phyloP scores from a whole-genome alignment of 1,284 basidiomycete genomes.

The Xerocomus amazonicus region DNA sequence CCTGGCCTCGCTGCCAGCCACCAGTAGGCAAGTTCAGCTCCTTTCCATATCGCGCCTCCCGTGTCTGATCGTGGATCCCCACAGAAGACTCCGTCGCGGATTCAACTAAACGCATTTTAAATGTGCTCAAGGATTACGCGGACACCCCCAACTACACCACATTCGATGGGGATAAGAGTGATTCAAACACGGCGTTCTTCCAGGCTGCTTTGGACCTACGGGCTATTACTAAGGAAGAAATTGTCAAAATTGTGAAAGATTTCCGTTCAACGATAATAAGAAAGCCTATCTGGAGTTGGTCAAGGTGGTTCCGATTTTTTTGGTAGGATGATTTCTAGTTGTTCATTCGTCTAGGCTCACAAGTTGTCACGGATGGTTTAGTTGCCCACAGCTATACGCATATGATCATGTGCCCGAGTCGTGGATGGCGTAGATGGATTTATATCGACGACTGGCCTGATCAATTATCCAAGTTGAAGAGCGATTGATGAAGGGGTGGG shows the following conservation, averaged over 20 bases:
- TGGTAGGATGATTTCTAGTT: slow-evolving; percentile 10
- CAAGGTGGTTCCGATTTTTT: slow-evolving; percentile 20
- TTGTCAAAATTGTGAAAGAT: slow-evolving; percentile 19
- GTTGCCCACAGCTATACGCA: slow-evolving; percentile 28
- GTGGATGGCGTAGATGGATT: slow-evolving; percentile 9
- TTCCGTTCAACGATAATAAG: neutral
- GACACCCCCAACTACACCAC: slow-evolving; percentile 15
- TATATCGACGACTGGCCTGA: slow-evolving; percentile 8
- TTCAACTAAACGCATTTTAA: slow-evolving; percentile 14
- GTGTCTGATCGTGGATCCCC: too few relatives aligned
- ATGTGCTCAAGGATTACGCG: slow-evolving; percentile 7
- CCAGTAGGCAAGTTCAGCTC: neutral
- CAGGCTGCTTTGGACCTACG: slow-evolving; percentile 12
- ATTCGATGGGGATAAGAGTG: slow-evolving; percentile 16
- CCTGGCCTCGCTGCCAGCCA: neutral
- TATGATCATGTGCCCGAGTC: slow-evolving; percentile 15
- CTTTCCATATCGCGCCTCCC: neutral
- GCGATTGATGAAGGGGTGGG: slow-evolving; percentile 9
- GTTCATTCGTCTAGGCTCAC: slow-evolving; percentile 13
- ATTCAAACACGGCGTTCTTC: slow-evolving; percentile 1
- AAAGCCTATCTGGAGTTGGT: slow-evolving; percentile 17
- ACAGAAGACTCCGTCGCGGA: neutral
- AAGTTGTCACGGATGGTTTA: slow-evolving; percentile 16
- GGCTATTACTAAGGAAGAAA: slow-evolving; percentile 10
- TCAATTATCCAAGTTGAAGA: slow-evolving; percentile 19